Evolutionary conservation across 73 alveolate genomes (phyloP).

Genomic region (Halteria grandinella): DNA sequence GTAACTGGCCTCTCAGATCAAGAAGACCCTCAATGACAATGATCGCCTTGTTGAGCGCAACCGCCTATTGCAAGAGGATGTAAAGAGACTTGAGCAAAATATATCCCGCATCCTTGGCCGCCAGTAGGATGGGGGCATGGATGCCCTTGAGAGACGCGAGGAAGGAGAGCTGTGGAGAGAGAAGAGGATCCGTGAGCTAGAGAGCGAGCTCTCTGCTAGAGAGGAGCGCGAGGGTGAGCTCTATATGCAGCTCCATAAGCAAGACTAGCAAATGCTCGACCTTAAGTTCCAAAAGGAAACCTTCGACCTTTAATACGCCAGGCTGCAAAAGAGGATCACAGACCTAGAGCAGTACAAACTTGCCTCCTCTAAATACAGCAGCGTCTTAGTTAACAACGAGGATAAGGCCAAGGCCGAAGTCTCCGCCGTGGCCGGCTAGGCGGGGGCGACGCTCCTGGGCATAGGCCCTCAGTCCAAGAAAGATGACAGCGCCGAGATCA

Average conservation of each 20-base stretch:
- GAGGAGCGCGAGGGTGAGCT: constrained; percentile 20
- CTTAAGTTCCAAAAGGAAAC: constrained; percentile 64
- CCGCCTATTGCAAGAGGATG: constrained; percentile 21
- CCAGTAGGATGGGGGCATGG: constrained; percentile 34
- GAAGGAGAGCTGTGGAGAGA: constrained; percentile 38
- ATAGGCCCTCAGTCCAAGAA: constrained; percentile 10
- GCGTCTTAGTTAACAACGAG: no score
- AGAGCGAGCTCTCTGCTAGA: constrained; percentile 29
- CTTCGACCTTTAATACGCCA: constrained; percentile 49
- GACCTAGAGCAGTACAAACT: constrained; percentile 63
- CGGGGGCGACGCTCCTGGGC: neutral
- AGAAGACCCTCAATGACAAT: constrained; percentile 16
- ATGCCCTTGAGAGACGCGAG: constrained; percentile 37
- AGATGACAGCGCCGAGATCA: constrained; percentile 18
- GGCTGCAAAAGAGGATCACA: constrained; percentile 59
- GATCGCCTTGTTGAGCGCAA: constrained; percentile 12
- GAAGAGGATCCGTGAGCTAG: constrained; percentile 52
- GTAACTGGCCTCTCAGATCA: constrained; percentile 29
- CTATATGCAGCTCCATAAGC: constrained; percentile 51
- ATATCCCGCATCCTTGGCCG: constrained; percentile 14
- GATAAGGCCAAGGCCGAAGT: neutral
- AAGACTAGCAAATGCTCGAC: constrained; percentile 53
- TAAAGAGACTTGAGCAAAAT: constrained; percentile 5
- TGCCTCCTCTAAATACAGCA: constrained; percentile 4
- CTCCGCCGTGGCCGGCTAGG: neutral